Evolutionary conservation across 1,139 yeast species (phyloP), one percentile per base, ranked within the genome.

Genomic region (Debaryomycetaceae sp.): DNA sequence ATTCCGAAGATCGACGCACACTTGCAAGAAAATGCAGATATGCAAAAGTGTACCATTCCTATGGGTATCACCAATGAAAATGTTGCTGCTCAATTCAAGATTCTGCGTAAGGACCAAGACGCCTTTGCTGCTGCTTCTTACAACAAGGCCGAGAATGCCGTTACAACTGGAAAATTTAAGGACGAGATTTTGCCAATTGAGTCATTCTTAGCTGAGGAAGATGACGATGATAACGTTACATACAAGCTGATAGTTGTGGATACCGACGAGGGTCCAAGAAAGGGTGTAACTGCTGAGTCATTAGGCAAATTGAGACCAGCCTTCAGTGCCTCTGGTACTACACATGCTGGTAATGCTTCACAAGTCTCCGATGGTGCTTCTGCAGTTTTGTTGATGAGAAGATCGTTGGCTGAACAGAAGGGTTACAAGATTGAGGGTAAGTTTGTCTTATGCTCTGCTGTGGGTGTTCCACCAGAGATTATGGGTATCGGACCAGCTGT

Each of bases 401-500:
- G 98, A 63, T 84, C 91, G n/a, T 73, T 83, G 45, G 98, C 98
- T 34, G 83, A 85, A 63, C 67, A 76, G 54, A 69, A 83, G 49
- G 83, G 85, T 35, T 73, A 85, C 57, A 79, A 81, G 44, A 70
- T 78, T 39, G 61, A 83, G 44, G 96, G 81, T 51, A 87, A 87
- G 70, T 91, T 79, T 53, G 81, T 89, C 47, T 84, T 81, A 53
- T 80, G 87, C 59, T 75, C 81, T 43, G 67, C 82, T 37, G 91
- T 83, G 42, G 96, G 98, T 59, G 96, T 91, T 36, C 96, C 97
- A 44, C 97, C 98, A 31, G 95, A 87, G 67, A 80, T 89, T 48
- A 91, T 91, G 98, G 98, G 98, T 47, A 81, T 91, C 55, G 98
- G 97, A 40, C 97, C 97, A 45, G 96, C 95, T 28, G 79, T 79